Conservation (phyloP, 805 yeast genomes). For the Candida hungchunana region DNA sequence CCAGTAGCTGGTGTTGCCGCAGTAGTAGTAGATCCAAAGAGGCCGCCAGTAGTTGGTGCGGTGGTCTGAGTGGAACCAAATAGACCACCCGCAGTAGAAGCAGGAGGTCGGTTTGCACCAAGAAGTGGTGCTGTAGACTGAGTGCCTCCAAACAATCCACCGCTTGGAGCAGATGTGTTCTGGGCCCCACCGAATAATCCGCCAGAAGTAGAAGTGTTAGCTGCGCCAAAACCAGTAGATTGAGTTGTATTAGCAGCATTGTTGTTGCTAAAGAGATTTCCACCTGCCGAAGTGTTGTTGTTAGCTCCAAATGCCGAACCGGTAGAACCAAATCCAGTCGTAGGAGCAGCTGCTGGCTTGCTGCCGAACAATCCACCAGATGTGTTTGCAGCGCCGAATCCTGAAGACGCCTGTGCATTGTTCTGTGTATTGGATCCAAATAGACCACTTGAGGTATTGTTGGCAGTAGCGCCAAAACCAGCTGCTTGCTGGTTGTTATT, state of each 20-base stretch:
- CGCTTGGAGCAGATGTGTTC: conserved; percentile 1
- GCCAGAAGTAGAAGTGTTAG: conserved; percentile 18
- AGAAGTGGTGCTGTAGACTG: neutral
- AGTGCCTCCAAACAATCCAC: conserved; percentile 5
- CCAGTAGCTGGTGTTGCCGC: conserved; percentile 8
- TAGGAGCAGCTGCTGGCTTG: conserved; percentile 2
- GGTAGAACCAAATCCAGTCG: conserved; percentile 34
- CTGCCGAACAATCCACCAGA: conserved; percentile 33
- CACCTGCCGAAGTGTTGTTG: conserved; percentile 16
- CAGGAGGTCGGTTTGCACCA: conserved; percentile 7
- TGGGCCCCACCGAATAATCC: conserved; percentile 29
- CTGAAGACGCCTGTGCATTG: conserved; percentile 7
- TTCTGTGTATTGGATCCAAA: conserved; percentile 13
- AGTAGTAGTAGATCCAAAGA: conserved; percentile 25
- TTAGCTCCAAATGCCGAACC: conserved; percentile 10
- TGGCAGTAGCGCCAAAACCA: conserved; percentile 16
- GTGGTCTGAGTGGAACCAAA: conserved; percentile 11
- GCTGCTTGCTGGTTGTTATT: conserved; percentile 9
- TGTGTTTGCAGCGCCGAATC: conserved; percentile 2
- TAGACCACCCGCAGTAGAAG: conserved; percentile 6
- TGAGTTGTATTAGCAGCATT: neutral
- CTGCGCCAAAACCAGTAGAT: neutral
- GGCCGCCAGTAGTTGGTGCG: conserved; percentile 24
- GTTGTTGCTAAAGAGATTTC: conserved; percentile 31
- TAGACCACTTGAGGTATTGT: conserved; percentile 8